phyloP scores from a whole-genome alignment of 2,329 filamentous ascomycete genomes.

The Calonectria hawksworthii region DNA sequence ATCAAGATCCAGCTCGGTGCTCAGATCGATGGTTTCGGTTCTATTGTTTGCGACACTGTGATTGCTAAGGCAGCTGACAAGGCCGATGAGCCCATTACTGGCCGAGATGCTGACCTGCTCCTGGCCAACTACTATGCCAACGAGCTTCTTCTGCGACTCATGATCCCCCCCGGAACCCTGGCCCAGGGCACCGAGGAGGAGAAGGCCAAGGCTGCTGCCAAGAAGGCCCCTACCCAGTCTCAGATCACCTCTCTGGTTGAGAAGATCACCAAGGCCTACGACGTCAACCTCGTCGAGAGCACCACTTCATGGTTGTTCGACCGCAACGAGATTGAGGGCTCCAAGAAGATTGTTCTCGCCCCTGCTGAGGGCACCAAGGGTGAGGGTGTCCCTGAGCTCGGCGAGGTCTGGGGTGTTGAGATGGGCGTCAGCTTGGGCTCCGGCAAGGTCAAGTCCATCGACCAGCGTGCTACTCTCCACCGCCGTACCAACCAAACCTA shows the following conservation, averaged over 20 bases:
- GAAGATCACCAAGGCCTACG: slow-evolving; percentile 92
- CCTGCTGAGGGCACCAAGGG: slow-evolving; percentile 90
- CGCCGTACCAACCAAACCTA: slow-evolving; percentile 94
- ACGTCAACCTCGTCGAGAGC: slow-evolving; percentile 94
- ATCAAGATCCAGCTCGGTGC: slow-evolving; percentile 99
- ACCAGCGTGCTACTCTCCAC: slow-evolving; percentile 91
- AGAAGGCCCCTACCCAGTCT: slow-evolving; percentile 86
- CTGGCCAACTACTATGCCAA: slow-evolving; percentile 96
- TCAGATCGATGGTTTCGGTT: slow-evolving; percentile 96
- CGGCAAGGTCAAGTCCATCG: slow-evolving; percentile 94
- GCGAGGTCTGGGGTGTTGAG: slow-evolving; percentile 98
- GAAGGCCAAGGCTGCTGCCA: slow-evolving; percentile 88
- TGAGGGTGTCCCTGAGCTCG: slow-evolving; percentile 88
- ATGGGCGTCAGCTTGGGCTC: slow-evolving; percentile 90
- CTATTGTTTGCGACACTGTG: slow-evolving; percentile 95
- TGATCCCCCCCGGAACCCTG: slow-evolving; percentile 91
- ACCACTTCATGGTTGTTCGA: slow-evolving; percentile 98
- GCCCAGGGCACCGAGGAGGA: slow-evolving; percentile 90
- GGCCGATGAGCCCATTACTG: slow-evolving; percentile 75
- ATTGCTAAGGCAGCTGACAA: slow-evolving; percentile 76
- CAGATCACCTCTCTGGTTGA: slow-evolving; percentile 91
- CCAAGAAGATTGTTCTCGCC: slow-evolving; percentile 97
- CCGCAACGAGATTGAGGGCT: slow-evolving; percentile 95
- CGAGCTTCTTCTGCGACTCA: slow-evolving; percentile 90
- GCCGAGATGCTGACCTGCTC: slow-evolving; percentile 87